A percentile compares a stretch with the other conserved stretches of the same genome.
Conservation (phyloP, 2,329 filamentous ascomycete genomes). For the Paracoccidioides brasiliensis region DNA sequence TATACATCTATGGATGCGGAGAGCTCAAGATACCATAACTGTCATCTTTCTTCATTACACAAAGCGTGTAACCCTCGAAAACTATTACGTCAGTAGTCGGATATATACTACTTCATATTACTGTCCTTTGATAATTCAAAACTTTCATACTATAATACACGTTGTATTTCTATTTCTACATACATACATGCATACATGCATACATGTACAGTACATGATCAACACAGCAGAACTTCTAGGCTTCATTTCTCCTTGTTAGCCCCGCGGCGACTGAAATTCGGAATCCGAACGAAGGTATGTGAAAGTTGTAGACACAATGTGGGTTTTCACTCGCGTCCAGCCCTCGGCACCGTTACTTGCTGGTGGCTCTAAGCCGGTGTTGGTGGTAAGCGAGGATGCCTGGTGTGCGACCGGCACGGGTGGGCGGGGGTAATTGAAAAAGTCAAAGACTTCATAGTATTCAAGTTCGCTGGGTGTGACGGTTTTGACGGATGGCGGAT, state of each 20-base stretch:
- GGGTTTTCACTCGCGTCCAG: background rate
- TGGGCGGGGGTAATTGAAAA: constrained; percentile 30
- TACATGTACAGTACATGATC: background rate
- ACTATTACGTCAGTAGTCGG: no score
- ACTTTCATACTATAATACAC: no score
- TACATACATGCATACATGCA: background rate
- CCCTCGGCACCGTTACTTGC: background rate
- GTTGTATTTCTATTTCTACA: no score
- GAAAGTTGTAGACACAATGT: constrained; percentile 3
- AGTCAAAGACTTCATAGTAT: constrained; percentile 35
- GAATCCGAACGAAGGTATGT: background rate
- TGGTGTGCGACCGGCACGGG: background rate
- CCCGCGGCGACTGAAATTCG: constrained; percentile 3
- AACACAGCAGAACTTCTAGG: background rate
- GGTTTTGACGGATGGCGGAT: constrained; percentile 28
- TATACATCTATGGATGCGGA: background rate
- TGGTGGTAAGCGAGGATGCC: background rate
- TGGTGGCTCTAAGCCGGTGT: background rate
- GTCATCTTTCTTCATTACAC: no score
- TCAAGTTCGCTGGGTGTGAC: constrained; percentile 32
- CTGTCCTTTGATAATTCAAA: no score
- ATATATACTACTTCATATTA: no score
- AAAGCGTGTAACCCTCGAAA: no score
- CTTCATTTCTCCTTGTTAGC: background rate
- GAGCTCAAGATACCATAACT: background rate